phyloP scores from a whole-genome alignment of 1,284 basidiomycete species.

The Tremellales sp. region DNA sequence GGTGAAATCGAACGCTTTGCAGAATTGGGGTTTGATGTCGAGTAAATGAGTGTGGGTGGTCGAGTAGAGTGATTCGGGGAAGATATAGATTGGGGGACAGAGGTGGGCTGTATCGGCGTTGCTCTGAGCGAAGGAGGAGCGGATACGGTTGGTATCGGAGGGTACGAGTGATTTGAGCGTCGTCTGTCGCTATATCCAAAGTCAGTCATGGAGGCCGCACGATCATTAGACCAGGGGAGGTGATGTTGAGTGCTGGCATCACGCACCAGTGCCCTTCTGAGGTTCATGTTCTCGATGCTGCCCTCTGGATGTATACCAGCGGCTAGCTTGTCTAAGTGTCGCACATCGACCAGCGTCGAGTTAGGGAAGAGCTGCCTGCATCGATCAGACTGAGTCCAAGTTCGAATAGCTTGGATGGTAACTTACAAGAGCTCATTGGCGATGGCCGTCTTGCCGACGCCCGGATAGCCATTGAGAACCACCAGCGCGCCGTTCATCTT shows the following conservation, averaged over 20 bases:
- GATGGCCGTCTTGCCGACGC: slow-evolving; percentile 30
- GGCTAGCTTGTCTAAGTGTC: slow-evolving; percentile 13
- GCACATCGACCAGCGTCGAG: slow-evolving; percentile 27
- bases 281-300: background rate
- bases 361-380: slow-evolving; percentile 30
- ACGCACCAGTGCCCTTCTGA: slow-evolving; percentile 7
- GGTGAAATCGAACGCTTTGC: slow-evolving; percentile 10
- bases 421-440: slow-evolving; percentile 31
- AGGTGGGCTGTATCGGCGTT: background rate
- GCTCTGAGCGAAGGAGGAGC: background rate
- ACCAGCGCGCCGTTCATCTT: slow-evolving; percentile 15
- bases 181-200: slow-evolving; percentile 10
- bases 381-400: too few relatives aligned
- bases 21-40: slow-evolving; percentile 8
- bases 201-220: background rate
- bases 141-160: background rate
- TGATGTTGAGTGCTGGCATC: background rate
- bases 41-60: slow-evolving; percentile 5
- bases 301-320: slow-evolving; percentile 6
- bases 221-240: background rate
- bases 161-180: slow-evolving; percentile 3
- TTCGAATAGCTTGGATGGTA: too few relatives aligned
- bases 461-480: slow-evolving; percentile 37
- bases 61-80: slow-evolving; percentile 11
- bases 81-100: slow-evolving; percentile 16